Evolutionary conservation across 1,284 basidiomycete genomes (phyloP).

Genomic region (Neonothopanus nambi): DNA sequence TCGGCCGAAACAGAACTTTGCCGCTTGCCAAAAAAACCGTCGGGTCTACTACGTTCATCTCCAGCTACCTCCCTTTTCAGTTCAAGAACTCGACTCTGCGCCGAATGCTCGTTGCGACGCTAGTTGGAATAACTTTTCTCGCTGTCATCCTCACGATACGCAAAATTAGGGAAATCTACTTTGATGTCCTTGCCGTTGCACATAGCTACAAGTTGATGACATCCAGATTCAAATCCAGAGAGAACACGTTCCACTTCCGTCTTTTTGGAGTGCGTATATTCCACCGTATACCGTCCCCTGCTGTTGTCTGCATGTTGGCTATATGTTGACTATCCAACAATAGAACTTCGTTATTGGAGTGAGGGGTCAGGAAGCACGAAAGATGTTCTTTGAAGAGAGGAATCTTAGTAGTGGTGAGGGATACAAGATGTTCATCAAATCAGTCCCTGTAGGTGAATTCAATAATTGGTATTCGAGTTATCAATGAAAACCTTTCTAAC

Average conservation of each 20-base stretch:
- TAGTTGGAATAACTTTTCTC: background rate
- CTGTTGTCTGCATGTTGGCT: too few relatives aligned
- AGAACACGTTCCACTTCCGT: conserved; percentile 24
- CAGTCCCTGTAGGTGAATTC: conserved; percentile 18
- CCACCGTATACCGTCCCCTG: background rate
- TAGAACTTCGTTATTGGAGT: conserved; percentile 34
- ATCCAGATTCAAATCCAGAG: conserved; percentile 12
- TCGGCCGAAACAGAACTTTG: too few relatives aligned
- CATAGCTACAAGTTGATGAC: conserved; percentile 1
- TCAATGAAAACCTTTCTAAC: conserved; percentile 5
- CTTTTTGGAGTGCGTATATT: conserved; percentile 25
- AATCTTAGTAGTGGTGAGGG: conserved; percentile 33
- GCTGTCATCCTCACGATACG: background rate
- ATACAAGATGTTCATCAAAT: conserved; percentile 36
- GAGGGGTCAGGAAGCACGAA: conserved; percentile 32
- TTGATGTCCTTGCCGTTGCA: background rate
- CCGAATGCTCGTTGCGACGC: background rate
- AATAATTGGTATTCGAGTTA: conserved; percentile 21
- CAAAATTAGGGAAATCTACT: background rate
- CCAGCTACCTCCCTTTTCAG: too few relatives aligned
- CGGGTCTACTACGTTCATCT: too few relatives aligned
- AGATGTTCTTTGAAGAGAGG: conserved; percentile 32
- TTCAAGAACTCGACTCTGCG: too few relatives aligned
- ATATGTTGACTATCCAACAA: conserved; percentile 22
- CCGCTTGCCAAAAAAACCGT: too few relatives aligned